Percentiles rank a stretch among this genome's conserved stretches.
These are phyloP conservation scores for bread wheat (Triticum aestivum) DNA, from an alignment of 176 grass and related monocot genomes.

Conservation along the genomic window IWGSC_CS_RefSeq_v2.1 NC_057810.1:614850327-614850826, in stretches of 20 bases:
- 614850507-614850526: background rate
- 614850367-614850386: slow-evolving; percentile 34
- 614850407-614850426: slow-evolving; percentile 88
- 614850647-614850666: background rate
- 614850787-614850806: background rate
- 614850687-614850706: background rate
- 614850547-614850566: background rate
- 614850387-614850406: slow-evolving; percentile 55
- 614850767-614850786: background rate
- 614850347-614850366: slow-evolving; percentile 33
- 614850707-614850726: background rate
- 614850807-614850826: background rate
- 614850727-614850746: background rate
- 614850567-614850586: background rate
- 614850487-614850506: slow-evolving; percentile 5
- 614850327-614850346: slow-evolving; percentile 30
- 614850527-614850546: slow-evolving; percentile 4
- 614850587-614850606: background rate
- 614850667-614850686: background rate
- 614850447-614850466: slow-evolving; percentile 45
- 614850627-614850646: background rate
- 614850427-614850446: slow-evolving; percentile 71
- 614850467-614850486: background rate
- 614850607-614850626: slow-evolving; percentile 3
- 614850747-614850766: background rate